A percentile compares a stretch with the other conserved stretches of the same genome.
These are phyloP conservation scores for Aspergillus sp. DNA, from an alignment of 2,329 filamentous ascomycete species.

Conservation along the genomic window DNA sequence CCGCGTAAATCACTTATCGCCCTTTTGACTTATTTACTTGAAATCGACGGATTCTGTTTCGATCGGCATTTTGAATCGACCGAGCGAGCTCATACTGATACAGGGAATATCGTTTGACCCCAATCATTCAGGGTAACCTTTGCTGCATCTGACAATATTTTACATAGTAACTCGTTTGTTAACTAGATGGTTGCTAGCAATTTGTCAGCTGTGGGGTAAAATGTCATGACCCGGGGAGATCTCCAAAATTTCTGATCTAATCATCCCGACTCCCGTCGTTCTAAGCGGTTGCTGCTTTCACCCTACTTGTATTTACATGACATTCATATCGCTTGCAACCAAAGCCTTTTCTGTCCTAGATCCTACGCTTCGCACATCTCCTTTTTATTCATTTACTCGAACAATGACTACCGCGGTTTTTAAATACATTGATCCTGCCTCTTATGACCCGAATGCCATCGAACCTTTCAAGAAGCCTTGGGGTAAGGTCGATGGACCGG, in stretches of 20 bases:
- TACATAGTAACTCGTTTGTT: no score
- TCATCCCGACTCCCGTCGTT: background rate
- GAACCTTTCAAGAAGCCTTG: slow-evolving; percentile 42
- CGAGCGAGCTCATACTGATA: no score
- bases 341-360: background rate
- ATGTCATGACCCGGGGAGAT: background rate
- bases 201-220: background rate
- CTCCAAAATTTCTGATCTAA: background rate
- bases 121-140: no score
- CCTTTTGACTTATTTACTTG: no score
- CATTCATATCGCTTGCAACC: background rate
- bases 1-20: no score
- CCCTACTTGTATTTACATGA: background rate
- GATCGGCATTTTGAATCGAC: no score
- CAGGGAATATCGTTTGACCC: no score
- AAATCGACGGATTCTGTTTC: no score
- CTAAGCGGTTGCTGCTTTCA: background rate
- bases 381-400: slow-evolving; percentile 14
- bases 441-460: slow-evolving; percentile 15
- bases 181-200: background rate
- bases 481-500: slow-evolving; percentile 58
- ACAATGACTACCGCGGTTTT: slow-evolving; percentile 54
- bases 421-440: slow-evolving; percentile 54
- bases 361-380: background rate
- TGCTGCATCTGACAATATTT: no score